Evolutionary conservation across 2,329 filamentous ascomycete species (phyloP), one percentile per base, ranked within the genome.

Genomic region (Byssoonygena ceratinophila): DNA sequence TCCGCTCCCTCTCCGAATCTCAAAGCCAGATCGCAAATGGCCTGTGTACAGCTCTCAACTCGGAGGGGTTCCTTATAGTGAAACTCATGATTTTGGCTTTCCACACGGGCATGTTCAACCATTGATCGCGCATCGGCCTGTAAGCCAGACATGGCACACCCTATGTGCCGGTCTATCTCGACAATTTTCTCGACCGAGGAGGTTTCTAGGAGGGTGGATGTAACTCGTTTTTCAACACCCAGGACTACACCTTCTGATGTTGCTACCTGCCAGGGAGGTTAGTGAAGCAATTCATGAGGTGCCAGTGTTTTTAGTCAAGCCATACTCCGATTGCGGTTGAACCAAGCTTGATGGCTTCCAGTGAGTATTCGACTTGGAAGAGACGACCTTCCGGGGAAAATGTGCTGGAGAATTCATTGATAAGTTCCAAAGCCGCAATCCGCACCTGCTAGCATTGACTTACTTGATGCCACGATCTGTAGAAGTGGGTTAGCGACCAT

Each of bases 311-410:
- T 12, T 14, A 31, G 20, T 51, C 47, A 69, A n/a, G n/a, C n/a
- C 74, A 56, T 77, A 83, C 90, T 64, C 92, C 92, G 75, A 98
- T 98, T 67, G 92, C 92, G 62, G 92, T 98, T 65, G 87, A 94
- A 62, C 92, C 92, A 61, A 97, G 87, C 79, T 98, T 98, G 82
- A 98, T 98, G 73, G 92, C 92, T 78, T 98, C 92, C 71, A 98
- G 85, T 55, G 92, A 97, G 82, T 98, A 98, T 85, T 98, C 92
- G 77, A 98, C 92, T 78, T 98, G 92, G 81, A 98, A 98, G 72
- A 98, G 87, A 74, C 92, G 92, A 67, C 92, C 92, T 81, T 98
- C 92, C 57, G 92, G 92, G 64, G 92, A 98, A 82, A 98, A 98
- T 80, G 92, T 98, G 81, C 87, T 94, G 69, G 55, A 16, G 50